These are phyloP conservation scores for Anacardium occidentale DNA, from an alignment of 345 rosid genomes.

Conservation along the genomic window DNA sequence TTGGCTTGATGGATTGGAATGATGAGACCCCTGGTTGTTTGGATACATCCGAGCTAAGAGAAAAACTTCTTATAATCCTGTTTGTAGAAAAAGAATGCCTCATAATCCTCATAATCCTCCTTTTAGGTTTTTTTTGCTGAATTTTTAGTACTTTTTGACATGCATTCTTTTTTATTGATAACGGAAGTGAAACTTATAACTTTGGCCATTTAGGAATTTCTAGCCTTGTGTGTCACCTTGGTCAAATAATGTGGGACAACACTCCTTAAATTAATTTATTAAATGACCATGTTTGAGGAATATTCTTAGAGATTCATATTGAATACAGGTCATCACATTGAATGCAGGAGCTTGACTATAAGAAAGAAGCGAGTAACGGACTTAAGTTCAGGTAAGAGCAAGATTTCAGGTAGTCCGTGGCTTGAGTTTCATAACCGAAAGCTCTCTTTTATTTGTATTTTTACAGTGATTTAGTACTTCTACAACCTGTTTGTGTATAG, in stretches of 20 bases:
- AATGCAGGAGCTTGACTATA: slow-evolving; percentile 99
- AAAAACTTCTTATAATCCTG: neutral
- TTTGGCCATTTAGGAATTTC: neutral
- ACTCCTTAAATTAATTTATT: slow-evolving; percentile 7
- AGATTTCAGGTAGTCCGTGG: slow-evolving; percentile 1
- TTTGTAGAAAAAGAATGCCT: too few relatives aligned
- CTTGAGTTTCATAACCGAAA: neutral
- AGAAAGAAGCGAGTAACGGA: slow-evolving; percentile 86
- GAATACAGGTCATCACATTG: slow-evolving; percentile 99
- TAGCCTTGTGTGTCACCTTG: neutral
- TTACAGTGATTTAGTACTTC: neutral
- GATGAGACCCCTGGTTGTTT: too few relatives aligned
- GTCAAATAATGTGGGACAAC: slow-evolving; percentile 15
- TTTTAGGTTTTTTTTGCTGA: neutral
- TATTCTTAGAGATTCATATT: slow-evolving; percentile 89
- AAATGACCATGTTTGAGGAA: slow-evolving; percentile 37
- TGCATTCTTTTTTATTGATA: neutral
- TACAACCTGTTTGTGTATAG: neutral
- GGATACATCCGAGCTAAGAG: too few relatives aligned
- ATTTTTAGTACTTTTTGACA: neutral
- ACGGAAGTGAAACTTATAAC: neutral
- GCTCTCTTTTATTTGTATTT: neutral
- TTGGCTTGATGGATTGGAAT: too few relatives aligned
- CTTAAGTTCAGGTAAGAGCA: slow-evolving; percentile 71
- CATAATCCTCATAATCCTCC: neutral